These are phyloP conservation scores for Leccinellum rugosiceps DNA, from an alignment of 768 basidiomycete species.

Conservation along the genomic window DNA sequence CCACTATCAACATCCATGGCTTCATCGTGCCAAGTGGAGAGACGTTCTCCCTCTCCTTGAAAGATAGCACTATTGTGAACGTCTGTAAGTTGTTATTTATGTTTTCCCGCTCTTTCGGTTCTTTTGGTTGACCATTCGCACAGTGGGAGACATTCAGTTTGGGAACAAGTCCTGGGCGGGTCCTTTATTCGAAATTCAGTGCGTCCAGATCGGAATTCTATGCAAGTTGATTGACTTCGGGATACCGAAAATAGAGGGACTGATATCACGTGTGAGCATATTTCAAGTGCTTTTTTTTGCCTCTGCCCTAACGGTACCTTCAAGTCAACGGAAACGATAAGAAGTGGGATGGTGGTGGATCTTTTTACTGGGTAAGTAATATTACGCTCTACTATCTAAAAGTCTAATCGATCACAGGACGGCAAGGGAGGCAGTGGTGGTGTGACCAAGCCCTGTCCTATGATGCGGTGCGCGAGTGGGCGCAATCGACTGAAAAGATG, in stretches of 20 bases:
- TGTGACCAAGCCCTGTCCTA: conserved; percentile 30
- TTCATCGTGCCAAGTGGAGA: conserved; percentile 58
- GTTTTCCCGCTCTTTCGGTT: not conserved
- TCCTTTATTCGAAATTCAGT: conserved; percentile 53
- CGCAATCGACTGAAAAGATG: not conserved
- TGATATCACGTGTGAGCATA: conserved; percentile 45
- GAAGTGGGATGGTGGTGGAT: conserved; percentile 41
- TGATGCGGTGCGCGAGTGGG: conserved; percentile 36
- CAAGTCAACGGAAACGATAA: conserved; percentile 41
- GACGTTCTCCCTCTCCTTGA: conserved; percentile 45
- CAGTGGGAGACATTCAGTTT: conserved; percentile 59
- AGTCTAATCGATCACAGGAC: conserved; percentile 19
- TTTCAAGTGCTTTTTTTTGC: not conserved
- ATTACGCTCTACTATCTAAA: not conserved
- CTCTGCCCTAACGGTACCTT: not conserved
- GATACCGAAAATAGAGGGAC: conserved; percentile 37
- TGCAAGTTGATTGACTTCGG: not conserved
- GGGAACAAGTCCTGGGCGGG: conserved; percentile 51
- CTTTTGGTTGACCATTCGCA: not conserved
- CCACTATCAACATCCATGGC: conserved; percentile 51
- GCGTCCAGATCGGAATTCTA: conserved; percentile 5
- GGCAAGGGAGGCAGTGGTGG: conserved; percentile 17
- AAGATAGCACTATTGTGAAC: conserved; percentile 53
- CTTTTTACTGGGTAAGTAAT: conserved; percentile 40
- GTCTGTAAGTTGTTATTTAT: conserved; percentile 40